phyloP scores from a whole-genome alignment of 805 yeast species.

The Wickerhamiella dianesei region DNA sequence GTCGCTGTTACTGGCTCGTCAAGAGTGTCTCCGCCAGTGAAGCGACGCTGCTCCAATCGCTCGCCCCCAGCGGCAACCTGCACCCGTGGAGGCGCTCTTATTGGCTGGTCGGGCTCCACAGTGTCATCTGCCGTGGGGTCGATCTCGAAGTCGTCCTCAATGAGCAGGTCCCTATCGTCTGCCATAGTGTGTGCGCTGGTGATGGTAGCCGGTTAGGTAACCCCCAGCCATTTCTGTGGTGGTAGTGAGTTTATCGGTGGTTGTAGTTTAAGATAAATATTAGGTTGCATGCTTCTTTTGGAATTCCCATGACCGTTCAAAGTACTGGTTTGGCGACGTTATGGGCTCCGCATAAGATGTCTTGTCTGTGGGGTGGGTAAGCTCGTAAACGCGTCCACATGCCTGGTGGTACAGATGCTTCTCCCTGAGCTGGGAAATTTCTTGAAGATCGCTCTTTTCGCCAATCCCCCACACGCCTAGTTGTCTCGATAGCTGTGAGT shows the following conservation, averaged over 20 bases:
- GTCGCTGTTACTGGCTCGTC: slow-evolving; percentile 58
- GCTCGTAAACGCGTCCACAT: slow-evolving; percentile 78
- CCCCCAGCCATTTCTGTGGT: neutral
- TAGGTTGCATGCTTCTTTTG: slow-evolving; percentile 1
- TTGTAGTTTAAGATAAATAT: neutral
- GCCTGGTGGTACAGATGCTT: slow-evolving; percentile 70
- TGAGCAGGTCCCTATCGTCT: neutral
- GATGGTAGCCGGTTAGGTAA: neutral
- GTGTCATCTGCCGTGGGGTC: slow-evolving; percentile 16
- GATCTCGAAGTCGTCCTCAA: slow-evolving; percentile 14
- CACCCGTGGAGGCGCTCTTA: slow-evolving; percentile 8
- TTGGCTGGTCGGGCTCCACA: slow-evolving; percentile 18
- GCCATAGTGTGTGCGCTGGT: neutral
- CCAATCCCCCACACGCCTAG: slow-evolving; percentile 52
- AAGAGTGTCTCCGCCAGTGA: slow-evolving; percentile 55
- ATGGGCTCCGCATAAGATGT: slow-evolving; percentile 41
- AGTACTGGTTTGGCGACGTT: slow-evolving; percentile 79
- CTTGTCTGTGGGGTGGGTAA: slow-evolving; percentile 34
- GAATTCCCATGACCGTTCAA: slow-evolving; percentile 22
- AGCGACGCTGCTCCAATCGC: slow-evolving; percentile 36
- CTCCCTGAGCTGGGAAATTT: slow-evolving; percentile 53
- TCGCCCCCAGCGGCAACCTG: slow-evolving; percentile 20
- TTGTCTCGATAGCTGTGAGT: slow-evolving; percentile 46
- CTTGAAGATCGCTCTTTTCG: slow-evolving; percentile 41
- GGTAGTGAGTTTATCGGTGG: neutral